Base-by-base conservation (phyloP, 441 rosid species). In the Caryocar brasiliense region DNA sequence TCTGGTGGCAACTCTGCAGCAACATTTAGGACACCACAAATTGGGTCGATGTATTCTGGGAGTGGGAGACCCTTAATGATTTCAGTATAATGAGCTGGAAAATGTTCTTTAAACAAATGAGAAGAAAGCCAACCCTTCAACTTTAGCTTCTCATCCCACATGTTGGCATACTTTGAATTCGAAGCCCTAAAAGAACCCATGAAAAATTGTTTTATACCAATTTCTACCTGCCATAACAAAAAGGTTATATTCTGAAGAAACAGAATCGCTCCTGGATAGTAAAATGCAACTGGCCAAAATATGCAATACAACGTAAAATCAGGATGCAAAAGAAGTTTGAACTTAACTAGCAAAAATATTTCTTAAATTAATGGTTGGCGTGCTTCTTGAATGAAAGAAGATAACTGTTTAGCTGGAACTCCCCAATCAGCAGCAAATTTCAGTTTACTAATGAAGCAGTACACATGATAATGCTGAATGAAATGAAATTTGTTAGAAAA, bases 91-190 rank as follows among this genome's bases (percentile, higher is more conserved):
- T 89, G 97, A 44, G 69, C 76, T 7, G 97, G 89, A 70, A 93
- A 86, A 55, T 84, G 93, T 65, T 89, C 85, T 65, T 72, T 66
- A 59, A 93, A 89, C 57, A 82, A 67, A 34, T 47, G 68, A 68
- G 99, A 75, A 44, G 96, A 79, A 66, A 93, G 83, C 96, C 95
- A 86, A 45, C 90, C 95, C 68, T 82, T 82, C 76, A 89, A 65
- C 68, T 86, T 86, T 68, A 93, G 54, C 65, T 54, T 82, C 72
- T 89, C 95, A 61, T 84, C 70, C 71, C 88, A 77, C 51, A 59
- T 76, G 62, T 72, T 77, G 20, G 81, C 68, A 54, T 77, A 78
- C 34, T 71, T 58, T 50, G 55, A 80, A 27, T 71, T 58, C 52
- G 55, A 80, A 27, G 85, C 90, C 68, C 74, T 70, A 22, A 93